Conservation (phyloP, 257 asterid species). For the Fraxinus cuspidata region DNA sequence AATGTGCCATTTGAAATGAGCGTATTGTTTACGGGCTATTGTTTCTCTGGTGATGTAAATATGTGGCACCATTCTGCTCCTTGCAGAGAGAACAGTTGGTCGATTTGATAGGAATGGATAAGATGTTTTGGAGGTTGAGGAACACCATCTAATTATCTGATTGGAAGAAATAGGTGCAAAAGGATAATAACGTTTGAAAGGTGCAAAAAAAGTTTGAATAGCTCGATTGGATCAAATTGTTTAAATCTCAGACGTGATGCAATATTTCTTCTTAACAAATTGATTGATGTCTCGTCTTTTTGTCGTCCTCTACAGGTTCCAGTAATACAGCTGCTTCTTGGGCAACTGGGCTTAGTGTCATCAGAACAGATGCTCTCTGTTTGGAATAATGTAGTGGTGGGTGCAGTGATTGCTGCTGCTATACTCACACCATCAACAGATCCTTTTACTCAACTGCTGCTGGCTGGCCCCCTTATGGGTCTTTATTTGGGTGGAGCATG, state of each 20-base stretch:
- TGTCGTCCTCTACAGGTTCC: constrained; percentile 65
- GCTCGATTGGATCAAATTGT: neutral
- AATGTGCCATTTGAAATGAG: neutral
- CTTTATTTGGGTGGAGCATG: constrained; percentile 95
- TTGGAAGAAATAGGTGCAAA: neutral
- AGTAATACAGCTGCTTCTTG: constrained; percentile 90
- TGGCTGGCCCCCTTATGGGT: constrained; percentile 92
- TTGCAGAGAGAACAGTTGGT: no score
- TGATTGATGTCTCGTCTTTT: neutral
- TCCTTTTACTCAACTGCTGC: constrained; percentile 89
- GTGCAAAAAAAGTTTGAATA: neutral
- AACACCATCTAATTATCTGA: neutral
- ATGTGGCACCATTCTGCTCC: no score
- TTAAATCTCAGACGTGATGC: neutral
- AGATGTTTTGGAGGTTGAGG: no score
- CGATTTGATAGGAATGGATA: no score
- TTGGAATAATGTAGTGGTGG: constrained; percentile 98
- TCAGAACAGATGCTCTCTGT: constrained; percentile 92
- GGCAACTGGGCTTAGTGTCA: constrained; percentile 87
- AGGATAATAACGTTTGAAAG: neutral
- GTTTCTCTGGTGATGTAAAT: no score
- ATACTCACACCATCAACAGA: constrained; percentile 97
- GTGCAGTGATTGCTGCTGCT: constrained; percentile 97
- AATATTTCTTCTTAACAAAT: no score
- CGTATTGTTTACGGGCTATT: neutral